Percentiles rank a stretch among this genome's conserved stretches.
phyloP scores from a whole-genome alignment of 2,329 filamentous ascomycete genomes.

The Scytalidium sp. region DNA sequence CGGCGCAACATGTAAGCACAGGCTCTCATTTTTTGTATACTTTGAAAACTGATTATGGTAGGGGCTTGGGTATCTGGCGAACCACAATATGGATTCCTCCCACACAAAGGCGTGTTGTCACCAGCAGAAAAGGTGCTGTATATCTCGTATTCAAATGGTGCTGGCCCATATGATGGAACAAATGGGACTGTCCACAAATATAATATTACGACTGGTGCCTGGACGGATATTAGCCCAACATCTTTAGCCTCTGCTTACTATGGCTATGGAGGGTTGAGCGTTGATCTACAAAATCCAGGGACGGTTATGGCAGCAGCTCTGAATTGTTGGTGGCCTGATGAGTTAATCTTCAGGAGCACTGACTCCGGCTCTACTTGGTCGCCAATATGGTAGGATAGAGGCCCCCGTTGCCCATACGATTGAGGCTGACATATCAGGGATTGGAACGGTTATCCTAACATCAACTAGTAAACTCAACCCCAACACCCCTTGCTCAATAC shows the following conservation, averaged over 20 bases:
- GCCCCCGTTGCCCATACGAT: neutral
- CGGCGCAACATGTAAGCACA: slow-evolving; percentile 17
- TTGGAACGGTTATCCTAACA: slow-evolving; percentile 8
- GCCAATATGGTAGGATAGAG: slow-evolving; percentile 22
- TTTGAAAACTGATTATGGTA: neutral
- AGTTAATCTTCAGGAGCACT: slow-evolving; percentile 51
- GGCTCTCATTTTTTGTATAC: neutral
- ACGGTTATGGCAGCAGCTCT: slow-evolving; percentile 54
- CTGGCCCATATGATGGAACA: slow-evolving; percentile 55
- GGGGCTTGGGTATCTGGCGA: slow-evolving; percentile 20
- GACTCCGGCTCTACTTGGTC: slow-evolving; percentile 45
- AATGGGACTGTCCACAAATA: slow-evolving; percentile 53
- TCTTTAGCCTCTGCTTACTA: slow-evolving; percentile 33
- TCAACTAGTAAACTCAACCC: neutral
- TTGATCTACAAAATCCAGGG: slow-evolving; percentile 52
- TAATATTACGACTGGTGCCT: slow-evolving; percentile 43
- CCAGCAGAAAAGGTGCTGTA: slow-evolving; percentile 49
- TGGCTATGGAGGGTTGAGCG: slow-evolving; percentile 53
- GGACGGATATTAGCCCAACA: slow-evolving; percentile 56
- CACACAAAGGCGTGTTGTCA: slow-evolving; percentile 19
- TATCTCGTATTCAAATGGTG: slow-evolving; percentile 51
- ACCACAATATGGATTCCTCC: slow-evolving; percentile 17
- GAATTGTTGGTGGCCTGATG: slow-evolving; percentile 60
- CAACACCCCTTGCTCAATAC: neutral
- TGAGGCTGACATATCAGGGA: slow-evolving; percentile 4